A percentile compares a stretch with the other conserved stretches of the same genome.
phyloP scores from a whole-genome alignment of 1,284 basidiomycete genomes.

The Malassezia brasiliensis region DNA sequence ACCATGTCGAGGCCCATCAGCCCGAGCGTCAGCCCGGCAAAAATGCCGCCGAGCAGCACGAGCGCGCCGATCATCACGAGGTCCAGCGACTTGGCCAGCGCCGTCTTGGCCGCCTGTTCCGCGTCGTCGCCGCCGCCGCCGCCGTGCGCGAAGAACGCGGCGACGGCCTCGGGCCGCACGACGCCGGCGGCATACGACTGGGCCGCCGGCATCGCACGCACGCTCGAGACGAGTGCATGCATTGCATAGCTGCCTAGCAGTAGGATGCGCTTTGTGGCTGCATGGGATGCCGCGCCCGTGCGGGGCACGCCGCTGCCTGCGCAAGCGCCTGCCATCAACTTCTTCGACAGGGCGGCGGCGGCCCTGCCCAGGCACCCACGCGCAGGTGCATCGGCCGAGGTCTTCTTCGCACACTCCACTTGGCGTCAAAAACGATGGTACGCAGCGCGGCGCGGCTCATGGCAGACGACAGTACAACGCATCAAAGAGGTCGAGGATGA shows the following conservation, averaged over 20 bases:
- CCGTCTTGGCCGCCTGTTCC: neutral
- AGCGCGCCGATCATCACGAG: slow-evolving; percentile 15
- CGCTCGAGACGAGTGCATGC: neutral
- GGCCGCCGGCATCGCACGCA: slow-evolving; percentile 10
- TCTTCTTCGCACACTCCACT: slow-evolving; percentile 1
- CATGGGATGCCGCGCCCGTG: neutral
- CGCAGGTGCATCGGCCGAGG: slow-evolving; percentile 7
- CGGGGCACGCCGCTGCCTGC: neutral
- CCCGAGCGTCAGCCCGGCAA: slow-evolving; percentile 65
- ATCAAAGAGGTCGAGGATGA: slow-evolving; percentile 49
- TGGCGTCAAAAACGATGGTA: slow-evolving; percentile 9
- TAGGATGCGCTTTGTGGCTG: slow-evolving; percentile 2
- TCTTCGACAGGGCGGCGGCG: neutral
- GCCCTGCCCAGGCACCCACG: neutral
- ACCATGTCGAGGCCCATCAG: slow-evolving; percentile 91
- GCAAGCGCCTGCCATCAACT: neutral
- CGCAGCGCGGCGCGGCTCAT: neutral
- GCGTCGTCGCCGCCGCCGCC: neutral
- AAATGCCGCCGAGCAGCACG: slow-evolving; percentile 50
- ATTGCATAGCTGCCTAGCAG: slow-evolving; percentile 7
- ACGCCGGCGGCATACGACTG: neutral
- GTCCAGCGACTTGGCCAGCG: slow-evolving; percentile 4
- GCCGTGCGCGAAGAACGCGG: neutral
- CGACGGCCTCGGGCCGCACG: neutral
- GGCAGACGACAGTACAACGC: slow-evolving; percentile 34